Percentiles rank a stretch among this genome's conserved stretches.
phyloP scores from a whole-genome alignment of 1,139 yeast species.

The Saccharomyces hybrid region DNA sequence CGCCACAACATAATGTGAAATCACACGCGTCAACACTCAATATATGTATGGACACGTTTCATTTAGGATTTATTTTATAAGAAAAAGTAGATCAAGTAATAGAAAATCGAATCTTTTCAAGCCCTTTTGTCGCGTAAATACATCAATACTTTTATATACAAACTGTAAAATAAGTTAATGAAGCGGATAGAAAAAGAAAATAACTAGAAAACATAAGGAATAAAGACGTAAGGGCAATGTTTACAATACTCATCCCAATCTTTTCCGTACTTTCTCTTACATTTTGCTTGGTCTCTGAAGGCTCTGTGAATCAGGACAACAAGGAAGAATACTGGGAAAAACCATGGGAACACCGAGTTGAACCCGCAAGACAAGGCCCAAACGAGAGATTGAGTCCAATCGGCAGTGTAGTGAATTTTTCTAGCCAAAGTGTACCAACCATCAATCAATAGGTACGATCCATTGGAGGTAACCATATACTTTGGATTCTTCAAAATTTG shows the following conservation, averaged over 20 bases:
- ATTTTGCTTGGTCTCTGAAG: slow-evolving; percentile 74
- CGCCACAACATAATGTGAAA: background rate
- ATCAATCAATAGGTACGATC: slow-evolving; percentile 75
- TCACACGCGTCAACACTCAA: background rate
- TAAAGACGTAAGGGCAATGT: slow-evolving; percentile 85
- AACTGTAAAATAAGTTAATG: background rate
- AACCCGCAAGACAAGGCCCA: slow-evolving; percentile 94
- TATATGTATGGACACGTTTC: background rate
- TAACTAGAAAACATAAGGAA: slow-evolving; percentile 68
- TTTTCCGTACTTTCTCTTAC: slow-evolving; percentile 78
- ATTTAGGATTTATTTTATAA: background rate
- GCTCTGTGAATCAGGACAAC: slow-evolving; percentile 85
- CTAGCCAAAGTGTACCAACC: slow-evolving; percentile 94
- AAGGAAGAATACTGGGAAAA: slow-evolving; percentile 86
- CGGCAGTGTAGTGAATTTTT: slow-evolving; percentile 93
- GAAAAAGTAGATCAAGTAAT: background rate
- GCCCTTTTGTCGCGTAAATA: background rate
- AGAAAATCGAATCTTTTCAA: background rate
- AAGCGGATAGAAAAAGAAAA: background rate
- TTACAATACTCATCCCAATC: slow-evolving; percentile 87
- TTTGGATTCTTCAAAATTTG: slow-evolving; percentile 75
- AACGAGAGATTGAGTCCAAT: slow-evolving; percentile 74
- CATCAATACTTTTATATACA: background rate
- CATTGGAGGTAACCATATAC: slow-evolving; percentile 77
- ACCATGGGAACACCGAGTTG: slow-evolving; percentile 87